phyloP scores from a whole-genome alignment of 2,329 filamentous ascomycete species.

The Daldinia sp. region DNA sequence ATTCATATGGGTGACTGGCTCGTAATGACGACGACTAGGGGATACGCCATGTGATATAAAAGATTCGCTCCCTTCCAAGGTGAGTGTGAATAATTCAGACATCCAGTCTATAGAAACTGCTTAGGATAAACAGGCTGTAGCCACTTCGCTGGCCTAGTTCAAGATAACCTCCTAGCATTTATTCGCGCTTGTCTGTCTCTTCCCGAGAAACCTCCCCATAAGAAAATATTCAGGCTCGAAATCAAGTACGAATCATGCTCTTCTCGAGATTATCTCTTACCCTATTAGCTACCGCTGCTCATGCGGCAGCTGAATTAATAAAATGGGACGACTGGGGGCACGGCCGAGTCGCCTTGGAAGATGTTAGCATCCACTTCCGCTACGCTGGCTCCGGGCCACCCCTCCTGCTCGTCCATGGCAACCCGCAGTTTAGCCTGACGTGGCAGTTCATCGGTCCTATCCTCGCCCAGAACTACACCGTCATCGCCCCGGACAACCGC shows the following conservation, averaged over 20 bases:
- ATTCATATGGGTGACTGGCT: too few relatives aligned
- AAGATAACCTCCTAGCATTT: neutral
- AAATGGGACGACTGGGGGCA: conserved; percentile 50
- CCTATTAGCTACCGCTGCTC: neutral
- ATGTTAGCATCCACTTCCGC: conserved; percentile 54
- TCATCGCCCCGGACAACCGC: conserved; percentile 54
- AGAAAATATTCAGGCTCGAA: neutral
- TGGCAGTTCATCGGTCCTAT: conserved; percentile 46
- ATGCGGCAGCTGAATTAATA: conserved; percentile 10
- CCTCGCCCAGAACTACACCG: conserved; percentile 53
- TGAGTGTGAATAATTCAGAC: neutral
- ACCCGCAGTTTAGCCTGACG: neutral
- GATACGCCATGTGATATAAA: neutral
- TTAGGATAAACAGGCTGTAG: neutral
- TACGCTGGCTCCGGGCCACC: conserved; percentile 53
- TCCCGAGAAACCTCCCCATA: neutral
- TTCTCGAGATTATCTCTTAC: neutral
- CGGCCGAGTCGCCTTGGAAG: conserved; percentile 47
- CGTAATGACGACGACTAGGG: too few relatives aligned
- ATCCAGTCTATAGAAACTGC: neutral
- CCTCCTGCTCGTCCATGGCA: conserved; percentile 51
- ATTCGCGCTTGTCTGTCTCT: neutral
- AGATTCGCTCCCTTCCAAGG: neutral
- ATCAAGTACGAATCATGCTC: neutral
- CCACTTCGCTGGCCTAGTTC: neutral